Base-by-base conservation (phyloP, 306 rosid genomes). In the Trichosanthes cucumerina region DNA sequence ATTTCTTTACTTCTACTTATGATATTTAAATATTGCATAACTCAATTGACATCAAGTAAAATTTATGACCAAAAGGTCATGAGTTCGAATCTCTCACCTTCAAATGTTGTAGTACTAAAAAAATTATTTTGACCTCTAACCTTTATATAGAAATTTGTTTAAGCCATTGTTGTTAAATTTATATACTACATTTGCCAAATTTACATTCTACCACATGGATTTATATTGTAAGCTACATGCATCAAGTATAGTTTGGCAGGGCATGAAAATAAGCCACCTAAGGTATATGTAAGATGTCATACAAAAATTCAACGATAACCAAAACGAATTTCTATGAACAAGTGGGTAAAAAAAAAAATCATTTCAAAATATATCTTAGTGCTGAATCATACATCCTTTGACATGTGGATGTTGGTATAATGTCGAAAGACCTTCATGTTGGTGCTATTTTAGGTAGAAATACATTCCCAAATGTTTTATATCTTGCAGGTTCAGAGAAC, bases 401-500 rank as follows among this genome's bases (percentile, higher is more conserved):
- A 5, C 36, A 39, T 77, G 36, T 56, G 80, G 36, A 31, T 60
- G n/a, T 6, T 18, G 19, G 19, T 28, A 26, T 60, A 28, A 59
- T 60, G 4, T 60, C 10, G 65, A 28, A 28, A 62, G 11, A 14
- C 41, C 41, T 62, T 28, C 38, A 38, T 11, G 64, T 56, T 38
- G 21, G 64, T 50, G 7, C 60, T 4, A 56, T 7, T 76, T 38
- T 15, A 9, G 12, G 28, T 57, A 7, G 54, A 75, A 56, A 76
- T 47, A 41, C 24, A 4, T 44, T 78, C 43, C 16, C 53, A 58
- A 7, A 18, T 19, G 8, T 64, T 76, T 88, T 83, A 33, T 62
- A 26, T 41, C 23, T 85, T 84, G 86, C 92, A 90, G 96, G 82
- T 78, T 15, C 80, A 28, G 86, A 81, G 60, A 88, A 88, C 84